Conservation (phyloP, 768 basidiomycete genomes). For the Hypholoma fasciculare region DNA sequence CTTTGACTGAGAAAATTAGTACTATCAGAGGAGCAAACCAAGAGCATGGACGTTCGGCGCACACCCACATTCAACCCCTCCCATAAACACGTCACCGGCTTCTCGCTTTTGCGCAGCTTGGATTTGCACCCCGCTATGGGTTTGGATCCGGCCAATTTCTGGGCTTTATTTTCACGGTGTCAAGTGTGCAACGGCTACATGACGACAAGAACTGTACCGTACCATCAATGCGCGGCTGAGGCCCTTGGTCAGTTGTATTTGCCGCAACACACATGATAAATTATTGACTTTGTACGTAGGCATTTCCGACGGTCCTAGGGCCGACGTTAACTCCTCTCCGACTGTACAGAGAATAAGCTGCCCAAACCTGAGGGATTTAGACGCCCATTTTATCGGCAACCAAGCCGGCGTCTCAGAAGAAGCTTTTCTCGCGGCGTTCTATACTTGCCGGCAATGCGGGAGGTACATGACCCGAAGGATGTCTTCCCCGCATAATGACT, state of each 20-base stretch:
- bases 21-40: no score
- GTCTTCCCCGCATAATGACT: no score
- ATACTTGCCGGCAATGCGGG: neutral
- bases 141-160: neutral
- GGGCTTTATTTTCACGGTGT: neutral
- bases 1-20: no score
- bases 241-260: neutral
- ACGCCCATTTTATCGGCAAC: neutral
- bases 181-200: neutral
- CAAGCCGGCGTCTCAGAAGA: neutral
- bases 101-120: neutral
- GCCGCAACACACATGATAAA: neutral
- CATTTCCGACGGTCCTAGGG: neutral
- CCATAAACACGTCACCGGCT: neutral
- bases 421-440: neutral
- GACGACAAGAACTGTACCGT: neutral
- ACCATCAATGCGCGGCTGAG: neutral
- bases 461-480: neutral
- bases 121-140: neutral
- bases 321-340: neutral
- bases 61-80: neutral
- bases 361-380: neutral
- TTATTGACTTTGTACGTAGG: neutral
- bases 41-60: no score
- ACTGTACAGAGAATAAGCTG: neutral